Evolutionary conservation across 208 protist genomes (phyloP).

Genomic region (Acanthamoeba polyphaga): DNA sequence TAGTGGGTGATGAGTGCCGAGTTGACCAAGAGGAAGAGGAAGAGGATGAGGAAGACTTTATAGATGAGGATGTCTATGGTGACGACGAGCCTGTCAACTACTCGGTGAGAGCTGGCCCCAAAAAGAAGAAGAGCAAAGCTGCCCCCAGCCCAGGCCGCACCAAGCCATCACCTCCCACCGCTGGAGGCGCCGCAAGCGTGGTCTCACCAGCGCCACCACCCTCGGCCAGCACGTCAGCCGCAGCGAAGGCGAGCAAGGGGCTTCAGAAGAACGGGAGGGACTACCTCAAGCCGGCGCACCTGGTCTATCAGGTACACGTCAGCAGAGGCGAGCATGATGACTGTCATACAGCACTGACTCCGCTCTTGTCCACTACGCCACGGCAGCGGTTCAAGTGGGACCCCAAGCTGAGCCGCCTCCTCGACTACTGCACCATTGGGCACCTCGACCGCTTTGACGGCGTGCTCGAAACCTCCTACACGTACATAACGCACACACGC

Average conservation of each 20-base stretch:
- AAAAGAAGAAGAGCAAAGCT: not conserved
- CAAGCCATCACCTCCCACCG: not conserved
- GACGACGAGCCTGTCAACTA: not conserved
- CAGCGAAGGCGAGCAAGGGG: not conserved
- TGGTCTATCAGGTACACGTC: not conserved
- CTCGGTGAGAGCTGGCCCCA: not conserved
- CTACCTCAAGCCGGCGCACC: slow-evolving; percentile 49
- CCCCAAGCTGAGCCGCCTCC: slow-evolving; percentile 26
- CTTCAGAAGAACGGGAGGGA: slow-evolving; percentile 36
- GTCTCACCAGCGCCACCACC: not conserved
- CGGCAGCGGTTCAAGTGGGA: slow-evolving; percentile 46
- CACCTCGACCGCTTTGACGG: slow-evolving; percentile 54
- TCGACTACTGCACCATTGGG: not conserved
- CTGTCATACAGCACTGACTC: no score
- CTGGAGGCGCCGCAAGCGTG: no score
- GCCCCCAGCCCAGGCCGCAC: not conserved
- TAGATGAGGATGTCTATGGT: not conserved
- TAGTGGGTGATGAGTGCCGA: not conserved
- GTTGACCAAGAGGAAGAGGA: not conserved
- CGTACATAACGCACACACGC: not conserved
- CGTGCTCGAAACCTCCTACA: not conserved
- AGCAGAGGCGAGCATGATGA: no score
- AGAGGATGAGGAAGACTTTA: not conserved
- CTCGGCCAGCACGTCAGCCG: not conserved
- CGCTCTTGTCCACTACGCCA: no score